Base-by-base conservation (phyloP, 805 yeast species). In the Wickerhamiella lipophila region DNA sequence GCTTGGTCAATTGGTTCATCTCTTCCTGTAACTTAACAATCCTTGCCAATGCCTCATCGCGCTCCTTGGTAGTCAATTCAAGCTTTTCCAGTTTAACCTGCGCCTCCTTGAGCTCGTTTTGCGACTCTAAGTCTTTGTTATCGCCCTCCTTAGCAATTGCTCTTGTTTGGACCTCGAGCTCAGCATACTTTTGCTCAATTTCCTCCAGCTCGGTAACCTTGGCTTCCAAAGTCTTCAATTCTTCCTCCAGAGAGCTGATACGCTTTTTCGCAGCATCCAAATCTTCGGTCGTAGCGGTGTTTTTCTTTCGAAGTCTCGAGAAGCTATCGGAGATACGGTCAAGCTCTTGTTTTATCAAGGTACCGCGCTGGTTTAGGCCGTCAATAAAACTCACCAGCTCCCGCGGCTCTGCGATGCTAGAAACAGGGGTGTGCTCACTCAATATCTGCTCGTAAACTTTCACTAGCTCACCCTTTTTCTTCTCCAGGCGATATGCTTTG, bases 401-500 rank as follows among this genome's bases (percentile, higher is more conserved):
- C 8, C 77, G 83, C 1, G 81, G 76, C 59, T 89, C 95, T 0
- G 80, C 67, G 19, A 92, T 76, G 30, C 80, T 74, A 1, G 83
- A 72, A 45, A 84, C 73, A 0, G 97, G 97, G 0, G 96, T 88
- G 54, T 75, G 66, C 57, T 89, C 96, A 46, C 75, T 71, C 51
- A 89, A 66, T 12, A 82, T 74, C 49, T 68, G 76, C 59, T 86
- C 96, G 56, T 88, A 81, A 7, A 52, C 46, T 3, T 60, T 68
- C 7, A 87, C 73, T 40, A 80, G 70, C 42, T 75, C 79, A 1
- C 73, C 68, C 56, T 79, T 82, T 45, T 73, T 69, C 66, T 83
- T 85, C 62, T 88, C 96, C 1, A 72, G 68, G 59, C 86, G 83
- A 66, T 85, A 92, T 0, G 97, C 96, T 40, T 81, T 81, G 46